phyloP scores from a whole-genome alignment of 495 filamentous ascomycete genomes.

The Hypoxylon fragiforme region DNA sequence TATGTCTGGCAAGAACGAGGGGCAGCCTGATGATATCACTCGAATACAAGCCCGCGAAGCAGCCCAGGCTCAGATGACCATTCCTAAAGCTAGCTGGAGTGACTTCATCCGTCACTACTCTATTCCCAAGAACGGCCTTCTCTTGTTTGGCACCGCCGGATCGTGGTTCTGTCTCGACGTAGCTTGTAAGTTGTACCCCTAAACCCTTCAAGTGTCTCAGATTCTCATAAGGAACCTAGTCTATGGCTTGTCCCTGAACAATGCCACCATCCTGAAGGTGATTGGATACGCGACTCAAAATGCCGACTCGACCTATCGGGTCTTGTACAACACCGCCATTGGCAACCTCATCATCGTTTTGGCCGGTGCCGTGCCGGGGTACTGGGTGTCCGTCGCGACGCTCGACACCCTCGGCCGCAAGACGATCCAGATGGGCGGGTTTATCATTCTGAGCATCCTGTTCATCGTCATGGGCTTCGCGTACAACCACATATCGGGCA shows the following conservation, averaged over 20 bases:
- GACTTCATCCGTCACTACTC: constrained; percentile 68
- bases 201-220: not conserved
- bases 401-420: constrained; percentile 76
- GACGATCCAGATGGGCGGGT: constrained; percentile 78
- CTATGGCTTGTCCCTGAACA: constrained; percentile 78
- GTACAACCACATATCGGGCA: constrained; percentile 57
- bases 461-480: constrained; percentile 77
- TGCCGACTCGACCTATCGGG: constrained; percentile 60
- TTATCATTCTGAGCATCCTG: constrained; percentile 69
- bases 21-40: constrained; percentile 63
- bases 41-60: constrained; percentile 55
- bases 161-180: constrained; percentile 82
- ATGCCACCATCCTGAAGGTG: constrained; percentile 64
- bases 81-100: constrained; percentile 64
- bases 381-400: constrained; percentile 72
- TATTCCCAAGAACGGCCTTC: constrained; percentile 67
- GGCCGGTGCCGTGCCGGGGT: constrained; percentile 76
- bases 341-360: constrained; percentile 76
- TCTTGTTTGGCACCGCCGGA: constrained; percentile 74
- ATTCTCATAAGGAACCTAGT: constrained; percentile 33
- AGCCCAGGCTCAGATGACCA: constrained; percentile 49
- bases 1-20: constrained; percentile 58
- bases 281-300: constrained; percentile 67
- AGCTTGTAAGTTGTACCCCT: constrained; percentile 29
- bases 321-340: constrained; percentile 69